These are phyloP conservation scores for Ramicandelaber brevisporus DNA, from an alignment of 192 early-diverging fungal genomes.

Conservation along the genomic window DNA sequence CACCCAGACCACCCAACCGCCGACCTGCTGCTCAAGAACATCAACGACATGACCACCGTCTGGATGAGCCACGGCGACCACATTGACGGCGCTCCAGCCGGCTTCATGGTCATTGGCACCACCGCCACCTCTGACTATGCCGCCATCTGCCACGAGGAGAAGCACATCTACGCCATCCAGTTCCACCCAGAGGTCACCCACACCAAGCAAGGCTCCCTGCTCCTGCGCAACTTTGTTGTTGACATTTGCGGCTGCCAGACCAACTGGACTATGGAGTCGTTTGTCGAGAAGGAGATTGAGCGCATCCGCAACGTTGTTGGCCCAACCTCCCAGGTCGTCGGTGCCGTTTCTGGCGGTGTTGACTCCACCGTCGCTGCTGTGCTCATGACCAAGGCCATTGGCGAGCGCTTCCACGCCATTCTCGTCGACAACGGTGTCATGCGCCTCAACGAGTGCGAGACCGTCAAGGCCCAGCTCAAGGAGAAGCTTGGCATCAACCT, in stretches of 20 bases:
- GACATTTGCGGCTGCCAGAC: slow-evolving; percentile 59
- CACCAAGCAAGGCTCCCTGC: slow-evolving; percentile 50
- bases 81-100: slow-evolving; percentile 45
- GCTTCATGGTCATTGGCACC: slow-evolving; percentile 63
- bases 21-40: slow-evolving; percentile 40
- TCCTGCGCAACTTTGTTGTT: slow-evolving; percentile 86
- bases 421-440: slow-evolving; percentile 98
- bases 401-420: slow-evolving; percentile 93
- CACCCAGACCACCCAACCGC: slow-evolving; percentile 30
- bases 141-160: slow-evolving; percentile 57
- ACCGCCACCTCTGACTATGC: slow-evolving; percentile 76
- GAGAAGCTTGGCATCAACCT: slow-evolving; percentile 90
- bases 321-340: slow-evolving; percentile 74
- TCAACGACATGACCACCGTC: slow-evolving; percentile 33
- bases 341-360: slow-evolving; percentile 92
- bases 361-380: slow-evolving; percentile 90
- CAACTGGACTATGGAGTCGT: slow-evolving; percentile 92
- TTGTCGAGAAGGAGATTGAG: slow-evolving; percentile 93
- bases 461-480: slow-evolving; percentile 56
- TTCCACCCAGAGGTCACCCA: slow-evolving; percentile 99
- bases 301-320: slow-evolving; percentile 82
- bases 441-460: slow-evolving; percentile 85
- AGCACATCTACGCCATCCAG: slow-evolving; percentile 83
- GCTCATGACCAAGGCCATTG: slow-evolving; percentile 92
- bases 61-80: slow-evolving; percentile 99